Evolutionary conservation across 139 green algal species (phyloP).

Genomic region (Ettlia oleoabundans): DNA sequence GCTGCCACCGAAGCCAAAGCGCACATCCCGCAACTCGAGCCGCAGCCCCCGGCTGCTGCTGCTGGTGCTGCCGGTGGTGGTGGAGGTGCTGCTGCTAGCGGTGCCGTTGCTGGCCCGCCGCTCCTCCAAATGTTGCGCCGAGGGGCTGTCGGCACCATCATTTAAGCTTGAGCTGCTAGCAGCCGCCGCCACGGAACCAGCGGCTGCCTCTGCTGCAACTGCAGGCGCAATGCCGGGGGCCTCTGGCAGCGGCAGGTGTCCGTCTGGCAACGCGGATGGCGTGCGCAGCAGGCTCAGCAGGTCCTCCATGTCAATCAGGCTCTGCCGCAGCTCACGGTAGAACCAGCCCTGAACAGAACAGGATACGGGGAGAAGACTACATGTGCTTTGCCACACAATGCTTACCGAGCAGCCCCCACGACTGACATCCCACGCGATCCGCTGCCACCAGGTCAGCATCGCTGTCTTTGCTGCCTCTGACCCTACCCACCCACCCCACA

Average conservation of each 20-base stretch:
- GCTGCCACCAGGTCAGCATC: too few relatives aligned
- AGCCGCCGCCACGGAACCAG: too few relatives aligned
- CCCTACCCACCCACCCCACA: too few relatives aligned
- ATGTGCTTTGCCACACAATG: too few relatives aligned
- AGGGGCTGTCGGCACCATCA: too few relatives aligned
- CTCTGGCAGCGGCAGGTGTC: conserved; percentile 41
- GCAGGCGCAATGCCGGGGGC: not conserved
- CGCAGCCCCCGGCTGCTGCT: conserved; percentile 38
- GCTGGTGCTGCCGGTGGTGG: conserved; percentile 1
- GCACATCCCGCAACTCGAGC: conserved; percentile 72
- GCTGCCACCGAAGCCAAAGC: conserved; percentile 71
- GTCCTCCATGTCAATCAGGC: conserved; percentile 95
- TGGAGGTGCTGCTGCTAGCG: conserved; percentile 20
- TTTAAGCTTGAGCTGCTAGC: too few relatives aligned
- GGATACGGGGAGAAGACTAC: too few relatives aligned
- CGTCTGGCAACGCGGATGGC: conserved; percentile 64
- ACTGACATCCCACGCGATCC: too few relatives aligned
- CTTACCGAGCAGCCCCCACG: too few relatives aligned
- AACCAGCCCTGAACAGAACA: conserved; percentile 22
- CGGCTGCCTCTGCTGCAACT: conserved; percentile 1
- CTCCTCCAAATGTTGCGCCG: too few relatives aligned
- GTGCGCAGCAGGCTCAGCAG: conserved; percentile 90
- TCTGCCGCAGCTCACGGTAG: conserved; percentile 84
- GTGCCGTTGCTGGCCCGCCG: conserved; percentile 34
- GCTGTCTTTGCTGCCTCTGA: too few relatives aligned